phyloP scores from a whole-genome alignment of 192 early-diverging fungal species.

The Neocallimastix lanati region DNA sequence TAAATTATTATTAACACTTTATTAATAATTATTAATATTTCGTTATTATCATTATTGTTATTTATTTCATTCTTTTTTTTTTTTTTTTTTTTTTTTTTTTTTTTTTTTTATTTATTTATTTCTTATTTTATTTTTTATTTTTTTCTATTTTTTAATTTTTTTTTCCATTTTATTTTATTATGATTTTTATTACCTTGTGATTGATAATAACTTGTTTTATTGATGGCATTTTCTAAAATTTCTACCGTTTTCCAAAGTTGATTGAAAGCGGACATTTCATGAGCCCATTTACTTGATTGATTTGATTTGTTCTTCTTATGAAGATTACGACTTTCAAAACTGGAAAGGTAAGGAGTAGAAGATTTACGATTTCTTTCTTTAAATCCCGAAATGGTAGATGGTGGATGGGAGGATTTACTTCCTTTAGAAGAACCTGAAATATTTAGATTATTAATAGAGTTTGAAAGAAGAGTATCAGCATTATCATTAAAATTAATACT shows the following conservation, averaged over 20 bases:
- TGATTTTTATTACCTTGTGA: background rate
- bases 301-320: background rate
- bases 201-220: background rate
- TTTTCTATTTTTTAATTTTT: too few relatives aligned
- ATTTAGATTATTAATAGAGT: background rate
- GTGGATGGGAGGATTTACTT: background rate
- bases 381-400: background rate
- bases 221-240: background rate
- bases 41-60: too few relatives aligned
- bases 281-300: background rate
- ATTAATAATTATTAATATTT: too few relatives aligned
- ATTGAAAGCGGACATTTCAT: background rate
- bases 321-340: background rate
- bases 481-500: background rate
- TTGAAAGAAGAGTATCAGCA: background rate
- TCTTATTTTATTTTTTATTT: too few relatives aligned
- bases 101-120: too few relatives aligned
- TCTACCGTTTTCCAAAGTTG: background rate
- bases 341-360: background rate
- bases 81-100: too few relatives aligned
- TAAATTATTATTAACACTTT: too few relatives aligned
- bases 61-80: too few relatives aligned
- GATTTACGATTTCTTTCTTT: background rate
- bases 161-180: too few relatives aligned
- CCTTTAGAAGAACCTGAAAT: background rate